Conservation (phyloP, 306 rosid genomes). For the Inga oerstediana region DNA sequence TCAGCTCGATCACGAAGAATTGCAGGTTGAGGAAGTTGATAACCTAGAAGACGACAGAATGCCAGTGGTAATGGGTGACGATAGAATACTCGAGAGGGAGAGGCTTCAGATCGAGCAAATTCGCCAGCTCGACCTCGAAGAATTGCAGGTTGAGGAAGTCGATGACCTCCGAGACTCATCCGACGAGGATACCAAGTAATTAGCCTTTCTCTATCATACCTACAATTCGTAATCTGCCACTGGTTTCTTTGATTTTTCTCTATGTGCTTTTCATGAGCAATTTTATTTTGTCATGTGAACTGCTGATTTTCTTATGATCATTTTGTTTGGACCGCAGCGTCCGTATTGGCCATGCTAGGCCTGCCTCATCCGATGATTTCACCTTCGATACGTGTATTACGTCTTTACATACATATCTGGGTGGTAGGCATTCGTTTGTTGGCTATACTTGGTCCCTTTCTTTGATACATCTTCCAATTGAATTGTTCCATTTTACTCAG, state of each 20-base stretch:
- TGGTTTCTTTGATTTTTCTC: conserved; percentile 9
- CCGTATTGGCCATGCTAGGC: conserved; percentile 35
- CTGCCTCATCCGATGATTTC: conserved; percentile 39
- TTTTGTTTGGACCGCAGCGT: conserved; percentile 37
- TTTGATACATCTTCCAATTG: background rate
- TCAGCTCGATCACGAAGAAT: conserved; percentile 85
- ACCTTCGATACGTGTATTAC: conserved; percentile 64
- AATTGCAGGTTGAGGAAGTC: conserved; percentile 82
- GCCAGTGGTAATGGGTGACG: conserved; percentile 51
- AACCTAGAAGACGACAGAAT: background rate
- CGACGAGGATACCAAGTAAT: conserved; percentile 58
- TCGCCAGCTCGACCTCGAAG: conserved; percentile 87
- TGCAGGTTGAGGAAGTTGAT: conserved; percentile 85
- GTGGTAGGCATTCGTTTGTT: conserved; percentile 59
- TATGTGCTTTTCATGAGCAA: background rate
- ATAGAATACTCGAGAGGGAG: conserved; percentile 67
- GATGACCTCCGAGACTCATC: conserved; percentile 55
- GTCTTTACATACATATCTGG: conserved; percentile 85
- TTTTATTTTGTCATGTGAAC: background rate
- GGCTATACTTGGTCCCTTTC: background rate
- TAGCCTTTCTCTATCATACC: background rate
- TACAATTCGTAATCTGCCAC: background rate
- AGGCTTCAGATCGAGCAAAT: conserved; percentile 87
- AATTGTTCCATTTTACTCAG: background rate
- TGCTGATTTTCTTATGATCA: background rate